Evolutionary conservation across 768 basidiomycete genomes (phyloP), one percentile per base, ranked within the genome.

Genomic region (Pleurotus cornucopiae): DNA sequence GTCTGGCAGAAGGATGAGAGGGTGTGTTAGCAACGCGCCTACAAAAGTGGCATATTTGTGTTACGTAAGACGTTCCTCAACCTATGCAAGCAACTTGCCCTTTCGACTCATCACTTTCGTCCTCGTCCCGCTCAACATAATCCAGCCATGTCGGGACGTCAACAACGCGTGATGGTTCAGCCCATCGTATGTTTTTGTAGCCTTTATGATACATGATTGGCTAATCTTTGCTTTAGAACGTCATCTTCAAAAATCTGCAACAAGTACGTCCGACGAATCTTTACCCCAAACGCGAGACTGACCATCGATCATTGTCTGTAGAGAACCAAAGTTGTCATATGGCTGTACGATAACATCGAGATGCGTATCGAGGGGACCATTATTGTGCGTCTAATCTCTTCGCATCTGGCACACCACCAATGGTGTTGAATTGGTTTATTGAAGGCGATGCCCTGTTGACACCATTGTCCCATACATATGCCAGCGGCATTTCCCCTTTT

Each of bases 141-240:
- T 49, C 48, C 55, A 65, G 85, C 66, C 70, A 98, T 98, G 94
- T 93, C 91, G 34, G 85, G 84, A 65, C 89, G 94, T 66, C 91
- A 93, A 69, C 89, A 94, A 69, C 90, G 94, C 69, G 95, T 98
- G 81, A 94, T 98, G 93, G 96, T 98, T 59, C 96, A 98, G 75
- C 94, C 94, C 85, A 97, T 97, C 86, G 95, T 96, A 72, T 65
- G 91, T 77, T 2, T 47, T 58, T 59, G 3, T 57, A 30, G 6
- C 49, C 44, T n/a, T 18, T 4, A 40, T 38, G 47, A 34, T 45
- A 52, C 21, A 30, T 46, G 46, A 14, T 25, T n/a, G 38, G 62
- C 48, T 52, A 60, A 59, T 59, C 62, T 37, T 44, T 57, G 41
- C 49, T 37, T 43, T 39, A 95, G 93, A 96, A 96, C 77, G 90